Evolutionary conservation across 345 rosid genomes (phyloP), one percentile per base, ranked within the genome.

Genomic region (Citrus australasica): DNA sequence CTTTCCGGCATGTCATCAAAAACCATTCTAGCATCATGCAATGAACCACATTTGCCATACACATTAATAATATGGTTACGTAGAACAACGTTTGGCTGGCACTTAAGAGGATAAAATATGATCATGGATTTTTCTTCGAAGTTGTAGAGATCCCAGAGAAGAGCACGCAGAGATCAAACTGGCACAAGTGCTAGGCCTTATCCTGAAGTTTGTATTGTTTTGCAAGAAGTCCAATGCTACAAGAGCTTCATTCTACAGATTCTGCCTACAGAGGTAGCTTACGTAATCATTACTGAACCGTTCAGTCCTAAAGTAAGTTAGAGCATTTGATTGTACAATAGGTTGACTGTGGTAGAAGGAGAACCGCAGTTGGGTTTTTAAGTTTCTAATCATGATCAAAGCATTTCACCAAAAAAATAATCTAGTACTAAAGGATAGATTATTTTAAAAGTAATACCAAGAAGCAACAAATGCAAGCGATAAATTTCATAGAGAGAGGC

Each of bases 71-170:
- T 27, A 27, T 27, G 77, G 82, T 92, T 88, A 61, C 83, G 73
- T 40, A 80, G 88, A 83, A 92, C 73, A 48, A 25, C 27, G 27
- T 92, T 91, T 30, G 86, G 81, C 71, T 69, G 72, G 65, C 82
- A 82, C 25, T 80, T 76, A 25, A 53, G 91, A 85, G 48, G 73
- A 79, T 76, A 86, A 32, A 28, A 92, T 87, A 68, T 88, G 90
- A 82, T 81, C 74, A 63, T 94, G 95, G 74, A 92, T 83, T 81
- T 76, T 84, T 51, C 87, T 88, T 63, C 94, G 95, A 33, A 83
- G 76, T 46, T 83, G 68, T 65, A 90, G 73, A 78, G 89, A 87
- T 62, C 85, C 84, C 61, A 82, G 77, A 19, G 85, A 77, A 66
- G 90, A 81, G 73, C 92, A 90, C 33, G 87, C 88, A 67, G 85